Base-by-base conservation (phyloP, 1,139 yeast species). In the Yamadazyma diddensiae region DNA sequence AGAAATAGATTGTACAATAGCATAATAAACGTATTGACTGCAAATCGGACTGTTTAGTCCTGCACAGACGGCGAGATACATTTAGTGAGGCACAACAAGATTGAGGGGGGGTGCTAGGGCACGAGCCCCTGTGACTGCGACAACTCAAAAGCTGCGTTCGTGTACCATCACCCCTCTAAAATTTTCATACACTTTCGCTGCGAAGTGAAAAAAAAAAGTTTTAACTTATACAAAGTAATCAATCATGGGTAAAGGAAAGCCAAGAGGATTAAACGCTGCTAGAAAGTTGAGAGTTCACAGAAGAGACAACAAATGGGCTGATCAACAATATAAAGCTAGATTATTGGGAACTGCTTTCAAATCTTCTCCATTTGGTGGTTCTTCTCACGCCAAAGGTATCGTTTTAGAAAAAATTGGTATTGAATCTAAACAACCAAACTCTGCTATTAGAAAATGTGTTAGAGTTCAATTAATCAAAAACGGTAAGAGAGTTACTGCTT, bases 231-330 rank as follows among this genome's bases (percentile, higher is more conserved):
- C 27, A 24, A 20, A 39, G 30, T 31, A 26, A 41, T 34, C 38
- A 47, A 78, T 59, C 62, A 82, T 82, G 92, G 90, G 90, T 73
- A 83, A 80, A 72, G 92, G 92, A 71, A 84, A 84, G 76, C 95
- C 95, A 76, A 83, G 95, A 81, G 95, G 98, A 73, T 82, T 94
- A 75, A 92, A 92, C 88, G 84, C 98, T 69, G 99, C 98, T 70
- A 88, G 99, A 85, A 92, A 94, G 83, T 84, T 94, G 77, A 90
- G 98, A 83, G 90, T 82, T 73, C 94, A 86, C 88, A 92, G 99
- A 78, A 94, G 98, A 77, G 90, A 90, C 83, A 92, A 92, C 88
- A 92, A 96, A 79, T 92, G 98, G 98, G 97, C 99, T 62, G 98
- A 94, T 73, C 82, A 82, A 70, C 76, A 88, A 64, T 94, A 87